phyloP scores from a whole-genome alignment of 257 asterid species.

The Solanum ossicruentum region DNA sequence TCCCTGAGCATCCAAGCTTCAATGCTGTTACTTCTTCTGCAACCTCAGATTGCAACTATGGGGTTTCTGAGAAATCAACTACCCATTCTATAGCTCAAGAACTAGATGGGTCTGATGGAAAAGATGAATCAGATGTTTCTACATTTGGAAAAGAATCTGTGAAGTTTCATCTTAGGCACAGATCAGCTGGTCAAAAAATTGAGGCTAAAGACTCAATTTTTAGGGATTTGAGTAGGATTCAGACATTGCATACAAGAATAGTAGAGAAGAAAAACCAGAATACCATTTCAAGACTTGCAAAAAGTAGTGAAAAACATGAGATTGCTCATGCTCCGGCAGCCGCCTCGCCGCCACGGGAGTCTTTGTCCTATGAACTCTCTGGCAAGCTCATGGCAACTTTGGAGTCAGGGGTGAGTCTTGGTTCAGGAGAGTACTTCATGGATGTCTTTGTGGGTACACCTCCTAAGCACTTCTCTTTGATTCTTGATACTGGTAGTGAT shows the following conservation, averaged over 20 bases:
- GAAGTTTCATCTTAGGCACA: constrained; percentile 50
- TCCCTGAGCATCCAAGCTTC: constrained; percentile 31
- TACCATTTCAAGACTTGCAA: constrained; percentile 20
- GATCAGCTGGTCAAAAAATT: constrained; percentile 15
- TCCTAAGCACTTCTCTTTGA: constrained; percentile 68
- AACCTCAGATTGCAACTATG: constrained; percentile 23
- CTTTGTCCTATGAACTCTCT: constrained; percentile 6
- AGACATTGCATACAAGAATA: constrained; percentile 50
- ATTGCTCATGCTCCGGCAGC: not conserved
- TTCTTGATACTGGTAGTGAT: constrained; percentile 91
- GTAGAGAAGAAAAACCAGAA: constrained; percentile 48
- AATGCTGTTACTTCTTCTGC: constrained; percentile 20
- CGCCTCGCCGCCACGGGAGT: constrained; percentile 18
- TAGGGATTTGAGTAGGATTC: constrained; percentile 59
- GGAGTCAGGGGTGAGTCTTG: constrained; percentile 51
- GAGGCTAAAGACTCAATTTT: constrained; percentile 26
- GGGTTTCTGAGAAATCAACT: not conserved
- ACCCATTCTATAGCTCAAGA: not conserved
- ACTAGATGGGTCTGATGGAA: not conserved
- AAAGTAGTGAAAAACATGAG: not conserved
- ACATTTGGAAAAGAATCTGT: constrained; percentile 20
- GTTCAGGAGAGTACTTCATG: constrained; percentile 74
- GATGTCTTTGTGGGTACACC: constrained; percentile 89
- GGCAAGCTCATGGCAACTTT: constrained; percentile 60
- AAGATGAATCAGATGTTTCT: not conserved